These are phyloP conservation scores for Lagenidium sp. DNA, from an alignment of 352 stramenopile genomes.

Conservation along the genomic window DNA sequence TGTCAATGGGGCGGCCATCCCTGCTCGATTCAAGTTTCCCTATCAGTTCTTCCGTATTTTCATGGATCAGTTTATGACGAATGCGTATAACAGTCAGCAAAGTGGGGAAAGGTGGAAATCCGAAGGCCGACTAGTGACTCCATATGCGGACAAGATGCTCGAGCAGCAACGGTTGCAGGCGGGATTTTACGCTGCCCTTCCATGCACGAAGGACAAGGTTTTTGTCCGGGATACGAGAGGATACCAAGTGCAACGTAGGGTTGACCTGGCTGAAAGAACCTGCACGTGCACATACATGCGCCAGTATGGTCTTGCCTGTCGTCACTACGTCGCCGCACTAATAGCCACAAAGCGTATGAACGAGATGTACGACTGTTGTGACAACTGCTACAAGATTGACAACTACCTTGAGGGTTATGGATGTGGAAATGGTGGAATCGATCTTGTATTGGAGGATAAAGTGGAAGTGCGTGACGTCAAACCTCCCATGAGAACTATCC, in stretches of 20 bases:
- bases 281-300: background rate
- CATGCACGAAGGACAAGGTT: background rate
- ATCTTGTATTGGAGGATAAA: background rate
- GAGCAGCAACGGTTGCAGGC: background rate
- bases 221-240: background rate
- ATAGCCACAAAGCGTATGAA: background rate
- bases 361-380: background rate
- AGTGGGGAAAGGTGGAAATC: background rate
- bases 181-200: background rate
- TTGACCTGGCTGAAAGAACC: too few relatives aligned
- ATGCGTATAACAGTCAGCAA: background rate
- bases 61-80: background rate
- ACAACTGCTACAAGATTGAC: background rate
- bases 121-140: background rate
- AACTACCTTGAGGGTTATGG: background rate
- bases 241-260: background rate
- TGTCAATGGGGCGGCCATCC: background rate
- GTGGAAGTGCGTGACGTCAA: background rate
- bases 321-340: background rate
- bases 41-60: background rate
- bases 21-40: background rate
- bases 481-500: background rate
- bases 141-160: background rate
- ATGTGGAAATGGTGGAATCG: background rate
- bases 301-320: background rate